Evolutionary conservation across 2,329 filamentous ascomycete species (phyloP).

Genomic region (Ophiostoma sp.): DNA sequence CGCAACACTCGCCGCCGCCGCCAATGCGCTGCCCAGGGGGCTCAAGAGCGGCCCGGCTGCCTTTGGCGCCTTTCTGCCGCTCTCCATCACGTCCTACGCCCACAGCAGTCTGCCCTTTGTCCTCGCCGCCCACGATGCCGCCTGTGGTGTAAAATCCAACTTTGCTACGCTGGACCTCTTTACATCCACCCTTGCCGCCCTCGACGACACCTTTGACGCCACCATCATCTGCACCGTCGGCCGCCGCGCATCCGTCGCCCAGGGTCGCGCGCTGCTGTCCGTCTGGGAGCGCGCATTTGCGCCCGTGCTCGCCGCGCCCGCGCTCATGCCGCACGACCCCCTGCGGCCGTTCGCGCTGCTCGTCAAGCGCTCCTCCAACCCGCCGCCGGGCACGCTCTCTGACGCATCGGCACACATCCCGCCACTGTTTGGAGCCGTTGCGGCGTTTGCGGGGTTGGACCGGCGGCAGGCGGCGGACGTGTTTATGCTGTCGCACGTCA

Average conservation of each 20-base stretch:
- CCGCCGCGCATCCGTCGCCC: conserved; percentile 66
- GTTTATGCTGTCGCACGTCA: conserved; percentile 70
- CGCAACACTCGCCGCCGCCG: neutral
- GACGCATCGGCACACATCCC: conserved; percentile 60
- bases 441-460: conserved; percentile 55
- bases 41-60: conserved; percentile 36
- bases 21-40: conserved; percentile 16
- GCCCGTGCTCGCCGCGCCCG: conserved; percentile 23
- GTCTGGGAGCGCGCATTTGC: conserved; percentile 71
- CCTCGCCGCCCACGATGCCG: conserved; percentile 56
- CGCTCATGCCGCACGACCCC: conserved; percentile 23
- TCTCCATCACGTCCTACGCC: conserved; percentile 67
- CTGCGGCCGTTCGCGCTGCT: conserved; percentile 37
- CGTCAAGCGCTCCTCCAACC: conserved; percentile 31
- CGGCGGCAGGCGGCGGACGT: conserved; percentile 64
- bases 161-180: conserved; percentile 8
- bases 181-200: conserved; percentile 39
- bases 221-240: conserved; percentile 74
- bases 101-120: conserved; percentile 70
- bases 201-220: conserved; percentile 75
- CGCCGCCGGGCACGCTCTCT: conserved; percentile 32
- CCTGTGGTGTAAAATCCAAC: neutral
- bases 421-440: conserved; percentile 65
- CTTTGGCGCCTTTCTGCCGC: conserved; percentile 61
- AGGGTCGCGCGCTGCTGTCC: conserved; percentile 67